Evolutionary conservation across 345 rosid genomes (phyloP).

Genomic region (Salix exigua): DNA sequence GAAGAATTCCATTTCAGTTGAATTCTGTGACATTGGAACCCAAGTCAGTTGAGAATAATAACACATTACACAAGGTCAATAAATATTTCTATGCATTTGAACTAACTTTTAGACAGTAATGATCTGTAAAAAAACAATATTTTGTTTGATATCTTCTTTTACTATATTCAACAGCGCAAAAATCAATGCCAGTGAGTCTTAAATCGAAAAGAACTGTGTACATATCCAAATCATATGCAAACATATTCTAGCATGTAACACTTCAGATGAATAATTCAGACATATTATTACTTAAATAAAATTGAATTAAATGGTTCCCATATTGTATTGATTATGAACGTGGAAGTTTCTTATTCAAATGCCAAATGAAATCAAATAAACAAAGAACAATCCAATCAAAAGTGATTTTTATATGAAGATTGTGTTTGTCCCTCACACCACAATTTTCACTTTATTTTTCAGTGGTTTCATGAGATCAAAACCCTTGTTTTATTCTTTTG

Average conservation of each 20-base stretch:
- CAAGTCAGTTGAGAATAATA: conserved; percentile 9
- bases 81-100: background rate
- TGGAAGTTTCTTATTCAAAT: background rate
- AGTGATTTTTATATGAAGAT: background rate
- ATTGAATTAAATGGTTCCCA: background rate
- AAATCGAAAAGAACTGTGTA: background rate
- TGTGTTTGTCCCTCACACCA: background rate
- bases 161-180: background rate
- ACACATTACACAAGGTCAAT: background rate
- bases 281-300: background rate
- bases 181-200: background rate
- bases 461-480: background rate
- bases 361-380: background rate
- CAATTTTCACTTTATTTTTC: background rate
- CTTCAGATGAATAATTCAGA: background rate
- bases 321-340: background rate
- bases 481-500: background rate
- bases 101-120: background rate
- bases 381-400: background rate
- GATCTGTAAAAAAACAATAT: background rate
- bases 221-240: no score
- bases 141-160: background rate
- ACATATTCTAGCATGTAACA: background rate
- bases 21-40: conserved; percentile 45
- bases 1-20: conserved; percentile 79